These are phyloP conservation scores for barrel medic (Medicago truncatula) DNA, from an alignment of 306 rosid genomes.

Conservation along the genomic window DNA sequence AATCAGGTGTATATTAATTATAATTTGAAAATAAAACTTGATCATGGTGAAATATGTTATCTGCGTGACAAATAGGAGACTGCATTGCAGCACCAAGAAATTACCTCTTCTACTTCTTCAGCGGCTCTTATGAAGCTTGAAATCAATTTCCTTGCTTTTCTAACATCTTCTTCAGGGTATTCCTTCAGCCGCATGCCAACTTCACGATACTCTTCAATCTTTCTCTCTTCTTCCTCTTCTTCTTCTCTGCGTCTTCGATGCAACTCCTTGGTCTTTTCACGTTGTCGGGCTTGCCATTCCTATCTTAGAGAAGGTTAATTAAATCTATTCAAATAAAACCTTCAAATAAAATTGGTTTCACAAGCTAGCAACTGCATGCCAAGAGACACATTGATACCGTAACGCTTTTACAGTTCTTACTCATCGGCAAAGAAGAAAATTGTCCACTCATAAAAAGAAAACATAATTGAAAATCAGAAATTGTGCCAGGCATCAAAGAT, in stretches of 20 bases:
- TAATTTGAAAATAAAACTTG: constrained; percentile 26
- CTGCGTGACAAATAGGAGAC: background rate
- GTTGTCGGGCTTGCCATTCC: constrained; percentile 96
- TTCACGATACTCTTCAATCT: constrained; percentile 82
- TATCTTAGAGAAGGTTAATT: constrained; percentile 49
- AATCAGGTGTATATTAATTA: constrained; percentile 1
- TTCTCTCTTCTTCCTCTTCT: constrained; percentile 86
- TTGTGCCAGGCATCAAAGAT: background rate
- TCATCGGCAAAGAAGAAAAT: constrained; percentile 7
- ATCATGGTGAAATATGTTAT: background rate
- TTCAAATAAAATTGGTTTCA: constrained; percentile 19
- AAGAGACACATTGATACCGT: background rate
- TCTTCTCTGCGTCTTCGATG: constrained; percentile 61
- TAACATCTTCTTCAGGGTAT: constrained; percentile 84
- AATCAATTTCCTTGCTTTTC: constrained; percentile 74
- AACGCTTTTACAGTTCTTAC: constrained; percentile 16
- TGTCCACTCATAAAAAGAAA: constrained; percentile 11
- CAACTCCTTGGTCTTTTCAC: constrained; percentile 74
- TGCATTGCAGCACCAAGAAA: constrained; percentile 17
- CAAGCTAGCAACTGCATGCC: background rate
- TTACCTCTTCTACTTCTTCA: constrained; percentile 97
- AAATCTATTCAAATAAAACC: constrained; percentile 44
- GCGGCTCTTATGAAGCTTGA: constrained; percentile 77
- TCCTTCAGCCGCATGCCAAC: constrained; percentile 79
- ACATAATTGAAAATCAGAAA: constrained; percentile 9